phyloP scores from a whole-genome alignment of 768 basidiomycete genomes.

The Auriscalpium orientale region DNA sequence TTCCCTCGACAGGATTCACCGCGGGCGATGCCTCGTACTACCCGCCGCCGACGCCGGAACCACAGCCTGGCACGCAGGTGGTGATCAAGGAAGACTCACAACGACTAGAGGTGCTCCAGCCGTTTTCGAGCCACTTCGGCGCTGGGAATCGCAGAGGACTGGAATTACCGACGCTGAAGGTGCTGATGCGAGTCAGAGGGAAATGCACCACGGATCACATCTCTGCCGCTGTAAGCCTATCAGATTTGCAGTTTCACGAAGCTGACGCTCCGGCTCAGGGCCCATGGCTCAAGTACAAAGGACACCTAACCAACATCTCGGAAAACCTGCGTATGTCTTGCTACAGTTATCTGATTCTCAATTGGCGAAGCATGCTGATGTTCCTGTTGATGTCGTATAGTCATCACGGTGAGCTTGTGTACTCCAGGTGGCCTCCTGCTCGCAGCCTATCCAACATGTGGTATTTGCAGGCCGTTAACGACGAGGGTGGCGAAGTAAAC shows the following conservation, averaged over 20 bases:
- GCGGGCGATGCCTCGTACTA: constrained; percentile 68
- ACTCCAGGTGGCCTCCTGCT: too few relatives aligned
- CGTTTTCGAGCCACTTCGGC: constrained; percentile 76
- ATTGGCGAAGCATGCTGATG: background rate
- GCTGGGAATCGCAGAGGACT: constrained; percentile 40
- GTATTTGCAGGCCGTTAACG: constrained; percentile 68
- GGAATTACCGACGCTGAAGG: constrained; percentile 78
- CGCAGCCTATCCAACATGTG: background rate
- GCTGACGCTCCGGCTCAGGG: constrained; percentile 42
- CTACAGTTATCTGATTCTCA: background rate
- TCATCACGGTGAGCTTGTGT: constrained; percentile 61
- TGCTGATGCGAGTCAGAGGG: constrained; percentile 87
- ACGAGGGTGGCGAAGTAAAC: constrained; percentile 91
- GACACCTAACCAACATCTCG: constrained; percentile 91
- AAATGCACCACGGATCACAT: constrained; percentile 99
- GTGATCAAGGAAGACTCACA: constrained; percentile 74
- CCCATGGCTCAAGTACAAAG: constrained; percentile 98
- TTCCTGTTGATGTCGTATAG: constrained; percentile 28
- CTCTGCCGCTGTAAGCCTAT: constrained; percentile 71
- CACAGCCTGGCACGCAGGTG: constrained; percentile 69
- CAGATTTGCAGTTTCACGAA: background rate
- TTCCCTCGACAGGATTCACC: constrained; percentile 79
- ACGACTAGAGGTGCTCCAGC: constrained; percentile 78
- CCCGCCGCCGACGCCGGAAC: constrained; percentile 64
- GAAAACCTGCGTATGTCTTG: constrained; percentile 77